phyloP scores from a whole-genome alignment of 257 asterid species.

The Solanum pinnatisectum region DNA sequence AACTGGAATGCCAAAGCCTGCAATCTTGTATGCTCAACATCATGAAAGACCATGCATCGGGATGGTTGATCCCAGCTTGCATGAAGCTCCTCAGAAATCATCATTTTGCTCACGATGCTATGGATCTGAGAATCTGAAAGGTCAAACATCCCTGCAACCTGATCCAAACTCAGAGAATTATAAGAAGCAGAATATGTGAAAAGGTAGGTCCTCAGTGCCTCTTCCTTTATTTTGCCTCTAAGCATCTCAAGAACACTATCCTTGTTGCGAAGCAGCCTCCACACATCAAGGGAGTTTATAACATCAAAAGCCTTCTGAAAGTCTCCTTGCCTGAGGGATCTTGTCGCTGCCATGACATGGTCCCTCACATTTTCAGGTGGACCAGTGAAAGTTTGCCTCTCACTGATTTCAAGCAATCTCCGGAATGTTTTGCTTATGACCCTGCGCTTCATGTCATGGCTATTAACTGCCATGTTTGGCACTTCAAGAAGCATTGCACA shows the following conservation, averaged over 20 bases:
- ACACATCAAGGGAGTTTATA: slow-evolving; percentile 64
- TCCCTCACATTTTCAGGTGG: slow-evolving; percentile 97
- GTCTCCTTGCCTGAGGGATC: slow-evolving; percentile 85
- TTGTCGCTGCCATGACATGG: slow-evolving; percentile 91
- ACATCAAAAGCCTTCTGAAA: slow-evolving; percentile 56
- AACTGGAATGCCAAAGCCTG: slow-evolving; percentile 76
- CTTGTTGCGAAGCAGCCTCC: slow-evolving; percentile 72
- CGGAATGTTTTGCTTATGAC: slow-evolving; percentile 79
- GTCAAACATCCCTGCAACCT: slow-evolving; percentile 71
- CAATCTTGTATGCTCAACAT: slow-evolving; percentile 62
- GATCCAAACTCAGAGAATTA: slow-evolving; percentile 67
- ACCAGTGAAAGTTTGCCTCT: slow-evolving; percentile 82
- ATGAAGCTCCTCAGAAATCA: slow-evolving; percentile 84
- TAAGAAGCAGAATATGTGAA: slow-evolving; percentile 73
- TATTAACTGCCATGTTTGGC: slow-evolving; percentile 94
- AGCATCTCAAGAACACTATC: slow-evolving; percentile 72
- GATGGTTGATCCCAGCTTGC: slow-evolving; percentile 98
- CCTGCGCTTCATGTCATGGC: slow-evolving; percentile 72
- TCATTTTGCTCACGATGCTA: slow-evolving; percentile 71
- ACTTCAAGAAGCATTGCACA: slow-evolving; percentile 95
- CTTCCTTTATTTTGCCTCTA: slow-evolving; percentile 77
- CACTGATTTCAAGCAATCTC: slow-evolving; percentile 69
- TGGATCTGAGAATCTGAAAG: slow-evolving; percentile 60
- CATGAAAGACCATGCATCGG: slow-evolving; percentile 72
- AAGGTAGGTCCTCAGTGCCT: slow-evolving; percentile 81